These are phyloP conservation scores for Tetracentron sinense DNA, from an alignment of 164 flowering plant species.

Conservation along the genomic window DNA sequence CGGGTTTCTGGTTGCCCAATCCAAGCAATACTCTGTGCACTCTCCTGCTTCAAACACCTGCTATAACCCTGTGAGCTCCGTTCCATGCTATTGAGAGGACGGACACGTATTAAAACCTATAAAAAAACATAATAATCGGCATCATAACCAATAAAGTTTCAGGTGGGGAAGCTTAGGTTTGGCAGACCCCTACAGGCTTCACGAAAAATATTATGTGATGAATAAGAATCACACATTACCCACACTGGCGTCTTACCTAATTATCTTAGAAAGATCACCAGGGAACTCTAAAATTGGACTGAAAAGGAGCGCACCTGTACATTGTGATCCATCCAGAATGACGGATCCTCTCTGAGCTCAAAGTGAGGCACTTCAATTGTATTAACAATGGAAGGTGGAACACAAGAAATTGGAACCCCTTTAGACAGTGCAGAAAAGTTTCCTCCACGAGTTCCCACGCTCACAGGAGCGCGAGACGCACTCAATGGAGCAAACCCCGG, in stretches of 20 bases:
- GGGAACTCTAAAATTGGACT: background rate
- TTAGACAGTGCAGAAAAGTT: conserved; percentile 51
- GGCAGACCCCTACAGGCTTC: background rate
- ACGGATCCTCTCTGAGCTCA: conserved; percentile 86
- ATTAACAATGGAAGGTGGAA: conserved; percentile 45
- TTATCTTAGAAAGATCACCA: background rate
- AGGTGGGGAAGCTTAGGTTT: background rate
- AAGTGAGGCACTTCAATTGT: conserved; percentile 90
- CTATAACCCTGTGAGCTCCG: conserved; percentile 53
- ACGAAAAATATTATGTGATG: too few species aligned
- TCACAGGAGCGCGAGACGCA: conserved; percentile 31
- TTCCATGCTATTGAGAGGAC: conserved; percentile 85
- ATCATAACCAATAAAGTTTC: background rate
- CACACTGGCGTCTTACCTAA: background rate
- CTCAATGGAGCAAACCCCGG: conserved; percentile 29
- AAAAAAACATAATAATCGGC: background rate
- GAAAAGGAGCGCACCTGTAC: conserved; percentile 61
- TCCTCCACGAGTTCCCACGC: conserved; percentile 35
- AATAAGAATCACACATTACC: too few species aligned
- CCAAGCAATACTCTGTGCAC: conserved; percentile 81
- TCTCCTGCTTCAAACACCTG: conserved; percentile 95
- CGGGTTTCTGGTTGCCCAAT: conserved; percentile 89
- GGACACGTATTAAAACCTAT: conserved; percentile 86
- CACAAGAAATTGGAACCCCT: conserved; percentile 52
- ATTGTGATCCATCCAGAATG: conserved; percentile 98